phyloP scores from a whole-genome alignment of 2,329 filamentous ascomycete species.

The Fusarium tanahbumbuense region DNA sequence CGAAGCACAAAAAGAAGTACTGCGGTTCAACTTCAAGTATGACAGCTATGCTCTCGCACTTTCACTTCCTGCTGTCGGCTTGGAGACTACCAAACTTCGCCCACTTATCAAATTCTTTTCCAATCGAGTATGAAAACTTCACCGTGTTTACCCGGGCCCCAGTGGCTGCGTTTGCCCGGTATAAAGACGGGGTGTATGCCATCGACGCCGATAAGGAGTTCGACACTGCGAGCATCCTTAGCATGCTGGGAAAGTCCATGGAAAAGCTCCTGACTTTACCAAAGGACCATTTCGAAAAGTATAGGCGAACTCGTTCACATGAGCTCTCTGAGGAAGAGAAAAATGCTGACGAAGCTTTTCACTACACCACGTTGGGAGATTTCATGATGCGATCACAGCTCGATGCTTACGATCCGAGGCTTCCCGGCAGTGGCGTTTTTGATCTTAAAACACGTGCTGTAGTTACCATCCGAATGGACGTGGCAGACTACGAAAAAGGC shows the following conservation, averaged over 20 bases:
- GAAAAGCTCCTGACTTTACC: conserved; percentile 91
- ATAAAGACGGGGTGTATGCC: conserved; percentile 87
- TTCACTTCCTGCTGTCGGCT: conserved; percentile 88
- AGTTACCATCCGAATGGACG: conserved; percentile 90
- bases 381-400: conserved; percentile 96
- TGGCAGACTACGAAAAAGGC: conserved; percentile 76
- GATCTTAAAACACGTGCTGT: conserved; percentile 97
- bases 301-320: conserved; percentile 75
- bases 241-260: conserved; percentile 94
- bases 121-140: conserved; percentile 70
- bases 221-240: conserved; percentile 85
- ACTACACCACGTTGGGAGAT: conserved; percentile 87
- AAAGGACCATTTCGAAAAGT: conserved; percentile 86
- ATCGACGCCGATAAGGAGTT: conserved; percentile 97
- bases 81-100: conserved; percentile 79
- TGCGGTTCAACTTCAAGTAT: conserved; percentile 97
- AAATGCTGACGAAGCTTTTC: conserved; percentile 80
- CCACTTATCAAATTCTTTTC: conserved; percentile 76
- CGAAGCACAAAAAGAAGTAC: conserved; percentile 78
- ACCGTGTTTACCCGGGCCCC: conserved; percentile 79
- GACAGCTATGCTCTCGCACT: conserved; percentile 87
- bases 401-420: conserved; percentile 85
- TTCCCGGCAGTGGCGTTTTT: conserved; percentile 94
- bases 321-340: conserved; percentile 78
- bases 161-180: conserved; percentile 82